A percentile compares a stretch with the other conserved stretches of the same genome.
phyloP scores from a whole-genome alignment of 148 eudicot genomes.

The Fallopia convolvulus region DNA sequence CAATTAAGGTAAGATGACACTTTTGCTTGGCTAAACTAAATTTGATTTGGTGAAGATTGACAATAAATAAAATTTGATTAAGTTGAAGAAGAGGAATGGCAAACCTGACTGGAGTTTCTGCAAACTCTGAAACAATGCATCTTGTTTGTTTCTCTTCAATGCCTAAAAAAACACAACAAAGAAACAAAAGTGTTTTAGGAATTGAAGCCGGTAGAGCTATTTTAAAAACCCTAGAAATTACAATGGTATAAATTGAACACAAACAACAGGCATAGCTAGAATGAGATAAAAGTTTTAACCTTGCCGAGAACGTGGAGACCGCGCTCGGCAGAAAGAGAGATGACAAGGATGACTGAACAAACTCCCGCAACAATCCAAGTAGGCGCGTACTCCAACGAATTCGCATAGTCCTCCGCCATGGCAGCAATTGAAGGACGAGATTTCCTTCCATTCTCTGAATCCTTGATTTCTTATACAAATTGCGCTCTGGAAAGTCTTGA shows the following conservation, averaged over 20 bases:
- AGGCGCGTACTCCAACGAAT: conserved; percentile 49
- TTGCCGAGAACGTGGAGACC: conserved; percentile 80
- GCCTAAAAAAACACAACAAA: not conserved
- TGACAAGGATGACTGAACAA: conserved; percentile 53
- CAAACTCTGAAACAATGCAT: conserved; percentile 53
- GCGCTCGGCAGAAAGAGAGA: conserved; percentile 72
- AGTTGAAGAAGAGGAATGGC: conserved; percentile 5
- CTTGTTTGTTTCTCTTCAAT: conserved; percentile 46
- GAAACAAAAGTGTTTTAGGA: not conserved
- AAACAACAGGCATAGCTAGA: not conserved
- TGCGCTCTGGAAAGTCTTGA: not conserved
- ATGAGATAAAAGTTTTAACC: conserved; percentile 20
- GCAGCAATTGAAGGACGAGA: not conserved
- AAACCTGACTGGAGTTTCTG: conserved; percentile 79
- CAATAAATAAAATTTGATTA: not conserved
- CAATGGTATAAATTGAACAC: not conserved
- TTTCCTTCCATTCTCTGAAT: not conserved
- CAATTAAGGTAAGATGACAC: not conserved
- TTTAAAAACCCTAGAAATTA: not conserved
- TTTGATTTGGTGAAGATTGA: not conserved
- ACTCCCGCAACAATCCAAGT: conserved; percentile 82
- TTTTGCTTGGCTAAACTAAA: not conserved
- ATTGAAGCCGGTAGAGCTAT: not conserved
- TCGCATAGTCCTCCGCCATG: conserved; percentile 29
- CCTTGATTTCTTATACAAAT: conserved; percentile 5